Conservation (phyloP, 345 rosid species). For the Salix exigua region DNA sequence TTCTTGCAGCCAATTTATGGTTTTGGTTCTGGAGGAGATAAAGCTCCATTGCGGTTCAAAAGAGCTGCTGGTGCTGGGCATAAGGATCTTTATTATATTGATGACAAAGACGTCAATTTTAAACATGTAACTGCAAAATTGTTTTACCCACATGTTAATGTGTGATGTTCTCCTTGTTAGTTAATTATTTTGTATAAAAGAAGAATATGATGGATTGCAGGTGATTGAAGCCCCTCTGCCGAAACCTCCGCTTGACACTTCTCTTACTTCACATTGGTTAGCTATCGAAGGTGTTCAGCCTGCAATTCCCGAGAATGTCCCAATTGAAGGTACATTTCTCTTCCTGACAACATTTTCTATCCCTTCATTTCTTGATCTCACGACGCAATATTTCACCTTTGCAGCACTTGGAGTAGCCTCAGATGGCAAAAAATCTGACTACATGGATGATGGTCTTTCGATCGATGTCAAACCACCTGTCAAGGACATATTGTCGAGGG, state of each 20-base stretch:
- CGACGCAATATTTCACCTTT: neutral
- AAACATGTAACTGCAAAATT: conserved; percentile 45
- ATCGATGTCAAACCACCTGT: conserved; percentile 49
- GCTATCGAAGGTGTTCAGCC: conserved; percentile 94
- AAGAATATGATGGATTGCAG: conserved; percentile 28
- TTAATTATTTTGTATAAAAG: neutral
- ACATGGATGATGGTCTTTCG: conserved; percentile 63
- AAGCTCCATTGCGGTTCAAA: conserved; percentile 44
- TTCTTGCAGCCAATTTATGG: conserved; percentile 62
- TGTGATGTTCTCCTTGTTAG: neutral
- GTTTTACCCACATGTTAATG: neutral
- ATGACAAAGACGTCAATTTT: conserved; percentile 71
- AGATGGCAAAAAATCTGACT: conserved; percentile 59
- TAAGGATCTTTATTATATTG: conserved; percentile 67
- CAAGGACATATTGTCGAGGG: conserved; percentile 65
- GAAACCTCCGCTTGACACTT: conserved; percentile 53
- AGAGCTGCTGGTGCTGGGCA: conserved; percentile 53
- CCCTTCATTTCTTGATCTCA: neutral
- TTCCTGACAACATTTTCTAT: neutral
- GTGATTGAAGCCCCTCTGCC: conserved; percentile 63
- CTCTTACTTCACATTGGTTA: conserved; percentile 64
- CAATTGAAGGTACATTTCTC: conserved; percentile 49
- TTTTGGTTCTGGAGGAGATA: conserved; percentile 42
- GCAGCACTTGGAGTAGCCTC: conserved; percentile 23
- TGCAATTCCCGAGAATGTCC: conserved; percentile 64